Evolutionary conservation across 306 rosid genomes (phyloP), one percentile per base, ranked within the genome.

Genomic region (Fragaria ananassa): DNA sequence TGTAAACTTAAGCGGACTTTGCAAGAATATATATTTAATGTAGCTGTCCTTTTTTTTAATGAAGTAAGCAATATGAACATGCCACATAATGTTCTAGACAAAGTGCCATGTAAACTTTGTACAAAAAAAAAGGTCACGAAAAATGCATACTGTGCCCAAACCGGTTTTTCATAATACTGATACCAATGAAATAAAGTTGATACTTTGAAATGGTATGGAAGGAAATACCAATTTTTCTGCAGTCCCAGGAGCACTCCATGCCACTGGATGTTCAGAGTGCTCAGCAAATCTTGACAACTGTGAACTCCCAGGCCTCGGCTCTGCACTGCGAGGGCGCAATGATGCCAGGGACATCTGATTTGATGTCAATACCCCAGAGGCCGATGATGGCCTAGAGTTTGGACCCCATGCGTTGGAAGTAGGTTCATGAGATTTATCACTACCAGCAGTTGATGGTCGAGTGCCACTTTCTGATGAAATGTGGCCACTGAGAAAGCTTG

Each of bases 231-330:
- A 81, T 83, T 84, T 96, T 74, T 89, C 98, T 14, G 96, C 86
- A 68, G 98, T 85, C 79, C 91, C 88, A 61, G 92, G 83, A 70
- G 81, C 84, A 87, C 68, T 84, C 99, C 99, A 96, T 50, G 94
- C 91, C 66, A 71, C 93, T 61, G 93, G 75, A 85, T 77, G 90
- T 72, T 96, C 98, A 80, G 84, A 85, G 47, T 85, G 84, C 72
- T 95, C 99, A 19, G 99, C 99, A 88, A 95, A 93, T 46, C 98
- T 87, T 61, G 99, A 96, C 85, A 96, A 84, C 78, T 96, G 98
- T 13, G 99, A 96, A 79, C 96, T 96, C 74, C 97, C 93, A 41
- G 98, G 97, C 81, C 97, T 89, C 71, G 97, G 91, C 79, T 96
- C 99, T 39, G 99, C 98, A 87, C 99, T 96, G 74, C 78, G 94